A percentile compares a stretch with the other conserved stretches of the same genome.
Evolutionary conservation across 2,329 filamentous ascomycete species (phyloP).

Genomic region (Neophaeococcomyces aloes): DNA sequence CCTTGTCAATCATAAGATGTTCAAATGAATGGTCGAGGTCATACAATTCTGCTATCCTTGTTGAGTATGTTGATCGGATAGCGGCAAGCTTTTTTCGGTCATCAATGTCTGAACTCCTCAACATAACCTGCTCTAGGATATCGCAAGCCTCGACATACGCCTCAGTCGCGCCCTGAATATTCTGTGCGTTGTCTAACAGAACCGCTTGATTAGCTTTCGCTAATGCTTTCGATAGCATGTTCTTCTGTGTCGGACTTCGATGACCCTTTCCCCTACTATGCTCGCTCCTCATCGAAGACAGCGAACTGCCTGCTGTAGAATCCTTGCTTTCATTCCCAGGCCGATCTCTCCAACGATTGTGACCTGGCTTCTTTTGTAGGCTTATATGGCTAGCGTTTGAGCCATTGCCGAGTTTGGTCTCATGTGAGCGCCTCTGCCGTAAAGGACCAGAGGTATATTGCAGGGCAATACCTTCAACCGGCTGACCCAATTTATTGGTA

Average conservation of each 20-base stretch:
- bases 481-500: conserved; percentile 5
- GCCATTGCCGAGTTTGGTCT: conserved; percentile 4
- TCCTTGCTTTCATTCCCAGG: conserved; percentile 12
- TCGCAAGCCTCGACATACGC: conserved; percentile 87
- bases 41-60: conserved; percentile 76
- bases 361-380: conserved; percentile 13
- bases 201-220: conserved; percentile 95
- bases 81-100: conserved; percentile 85
- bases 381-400: conserved; percentile 13
- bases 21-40: conserved; percentile 49
- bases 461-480: conserved; percentile 5
- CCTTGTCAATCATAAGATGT: conserved; percentile 49
- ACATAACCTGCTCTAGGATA: conserved; percentile 76
- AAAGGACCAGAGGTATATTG: conserved; percentile 1
- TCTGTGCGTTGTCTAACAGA: conserved; percentile 88
- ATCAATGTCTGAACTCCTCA: conserved; percentile 71
- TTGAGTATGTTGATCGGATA: conserved; percentile 84
- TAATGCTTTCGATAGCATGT: conserved; percentile 89
- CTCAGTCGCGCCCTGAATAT: conserved; percentile 80
- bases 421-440: not conserved
- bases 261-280: conserved; percentile 26
- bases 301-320: conserved; percentile 23
- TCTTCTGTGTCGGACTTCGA: conserved; percentile 65
- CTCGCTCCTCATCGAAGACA: conserved; percentile 22
- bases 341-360: conserved; percentile 12